Base-by-base conservation (phyloP, 2,329 filamentous ascomycete genomes). In the Bisporella sp. region DNA sequence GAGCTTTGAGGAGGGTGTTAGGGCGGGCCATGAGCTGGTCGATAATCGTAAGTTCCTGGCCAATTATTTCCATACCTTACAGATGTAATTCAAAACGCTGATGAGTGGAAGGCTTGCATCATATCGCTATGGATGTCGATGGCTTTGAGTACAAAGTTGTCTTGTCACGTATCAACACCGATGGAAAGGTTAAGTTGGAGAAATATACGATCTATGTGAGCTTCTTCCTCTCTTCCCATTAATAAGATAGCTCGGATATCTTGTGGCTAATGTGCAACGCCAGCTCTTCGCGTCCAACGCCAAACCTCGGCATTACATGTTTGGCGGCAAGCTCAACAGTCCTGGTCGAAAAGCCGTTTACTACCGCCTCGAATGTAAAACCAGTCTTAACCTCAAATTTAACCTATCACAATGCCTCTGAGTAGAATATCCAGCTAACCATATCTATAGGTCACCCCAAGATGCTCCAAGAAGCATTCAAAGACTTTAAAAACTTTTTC, bases 201-300 rank as follows among this genome's bases (percentile, higher is more conserved):
- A 79, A 76, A 33, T 83, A 80, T 40, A 69, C 72, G 0, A 65
- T 87, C 2, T 77, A 73, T 52, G 84, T 87, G 69, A 68, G 78
- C 68, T 5, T 5, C 32, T 21, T 21, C 21, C 21, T 21, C 2
- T 21, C 21, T 21, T 21, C 5, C 11, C 11, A 3, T 5, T 21
- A 5, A n/a, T 42, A 6, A 42, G 28, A 41, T 41, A 41, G 37
- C 28, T 41, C 12, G 9, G 9, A 41, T 6, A 11, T 5, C 2
- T 41, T 21, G 28, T 11, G 37, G 28, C 21, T 21, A 21, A 21
- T 21, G 3, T 21, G 21, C 21, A 21, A 21, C 47, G 35, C n/a
- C 55, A 89, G 84, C 72, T 91, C 46, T 87, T 81, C 69, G 80
- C 89, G 64, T 85, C 82, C 5, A 73, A 79, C 53, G 69, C 74